Conservation (phyloP, 73 alveolate species). For the Tetrahymena thermophila region DNA sequence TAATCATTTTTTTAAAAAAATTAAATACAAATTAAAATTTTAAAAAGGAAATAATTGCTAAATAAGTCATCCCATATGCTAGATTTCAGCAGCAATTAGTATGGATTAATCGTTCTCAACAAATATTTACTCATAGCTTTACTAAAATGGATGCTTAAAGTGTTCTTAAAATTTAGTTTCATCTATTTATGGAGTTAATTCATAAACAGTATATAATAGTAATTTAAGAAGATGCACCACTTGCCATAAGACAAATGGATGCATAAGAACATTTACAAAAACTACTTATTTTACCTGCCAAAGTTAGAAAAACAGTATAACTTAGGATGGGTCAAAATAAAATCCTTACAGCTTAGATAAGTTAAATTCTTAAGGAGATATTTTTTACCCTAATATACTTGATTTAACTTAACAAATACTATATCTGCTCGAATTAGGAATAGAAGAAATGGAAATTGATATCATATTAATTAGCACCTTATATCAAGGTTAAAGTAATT, state of each 20-base stretch:
- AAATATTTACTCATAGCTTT: background rate
- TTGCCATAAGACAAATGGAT: background rate
- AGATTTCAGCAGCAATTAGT: background rate
- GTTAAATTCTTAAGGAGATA: background rate
- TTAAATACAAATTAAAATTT: background rate
- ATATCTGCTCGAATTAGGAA: background rate
- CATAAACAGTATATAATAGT: background rate
- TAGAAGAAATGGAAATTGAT: background rate
- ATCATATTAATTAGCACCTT: background rate
- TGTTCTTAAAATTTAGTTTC: background rate
- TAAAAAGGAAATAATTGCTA: background rate
- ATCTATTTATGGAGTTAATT: background rate
- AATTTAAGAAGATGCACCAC: background rate
- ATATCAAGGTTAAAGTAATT: background rate
- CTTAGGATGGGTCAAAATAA: background rate
- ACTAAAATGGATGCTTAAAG: background rate
- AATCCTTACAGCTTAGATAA: background rate
- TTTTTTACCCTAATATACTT: background rate
- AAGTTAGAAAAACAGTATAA: background rate
- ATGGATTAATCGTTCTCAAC: background rate
- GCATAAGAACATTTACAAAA: background rate
- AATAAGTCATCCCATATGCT: background rate
- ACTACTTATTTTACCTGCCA: background rate
- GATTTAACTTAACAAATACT: background rate
- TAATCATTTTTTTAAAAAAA: background rate